Evolutionary conservation across 176 grass and related monocot genomes (phyloP).

Genomic region (Eragrostis curvula): DNA sequence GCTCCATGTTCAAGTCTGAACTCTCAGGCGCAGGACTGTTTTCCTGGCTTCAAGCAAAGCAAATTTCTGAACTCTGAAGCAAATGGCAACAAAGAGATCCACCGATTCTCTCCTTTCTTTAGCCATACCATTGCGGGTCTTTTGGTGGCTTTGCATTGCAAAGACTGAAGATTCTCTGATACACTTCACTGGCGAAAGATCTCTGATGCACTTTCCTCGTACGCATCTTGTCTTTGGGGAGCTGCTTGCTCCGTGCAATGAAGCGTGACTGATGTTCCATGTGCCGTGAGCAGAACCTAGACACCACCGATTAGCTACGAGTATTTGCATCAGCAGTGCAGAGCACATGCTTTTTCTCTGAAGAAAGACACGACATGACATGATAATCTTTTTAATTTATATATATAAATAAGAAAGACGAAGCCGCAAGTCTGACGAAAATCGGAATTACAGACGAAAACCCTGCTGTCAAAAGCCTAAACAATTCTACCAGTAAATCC

Average conservation of each 20-base stretch:
- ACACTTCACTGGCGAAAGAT: not conserved
- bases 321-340: not conserved
- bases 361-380: not conserved
- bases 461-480: slow-evolving; percentile 30
- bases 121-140: not conserved
- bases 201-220: not conserved
- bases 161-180: not conserved
- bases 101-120: not conserved
- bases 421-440: slow-evolving; percentile 10
- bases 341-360: not conserved
- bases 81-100: not conserved
- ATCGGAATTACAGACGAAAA: slow-evolving; percentile 31
- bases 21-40: not conserved
- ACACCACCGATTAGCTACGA: not conserved
- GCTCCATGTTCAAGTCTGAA: too few relatives aligned
- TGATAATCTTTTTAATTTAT: slow-evolving; percentile 17
- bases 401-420: slow-evolving; percentile 28
- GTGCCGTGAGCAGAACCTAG: slow-evolving; percentile 1
- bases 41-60: not conserved
- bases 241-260: not conserved
- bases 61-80: not conserved
- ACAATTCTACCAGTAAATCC: slow-evolving; percentile 34
- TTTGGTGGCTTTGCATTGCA: too few relatives aligned
- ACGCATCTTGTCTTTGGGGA: too few relatives aligned
- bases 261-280: slow-evolving; percentile 20